Conservation (phyloP, 169 alveolate genomes). For the Plasmodium gaboni region DNA sequence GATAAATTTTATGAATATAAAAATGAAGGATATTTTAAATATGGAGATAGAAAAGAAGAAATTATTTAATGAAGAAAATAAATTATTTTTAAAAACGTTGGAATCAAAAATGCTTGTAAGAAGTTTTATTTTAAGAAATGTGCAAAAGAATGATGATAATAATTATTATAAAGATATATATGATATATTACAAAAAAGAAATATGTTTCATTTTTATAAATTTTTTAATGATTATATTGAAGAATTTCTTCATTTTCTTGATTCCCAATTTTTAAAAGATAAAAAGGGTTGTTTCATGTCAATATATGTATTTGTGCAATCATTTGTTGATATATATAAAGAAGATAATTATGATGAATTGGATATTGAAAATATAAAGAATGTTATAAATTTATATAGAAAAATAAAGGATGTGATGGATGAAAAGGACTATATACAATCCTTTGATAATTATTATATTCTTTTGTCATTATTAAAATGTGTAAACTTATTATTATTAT, state of each 20-base stretch:
- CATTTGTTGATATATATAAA: constrained; percentile 44
- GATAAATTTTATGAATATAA: constrained; percentile 16
- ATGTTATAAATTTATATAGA: constrained; percentile 16
- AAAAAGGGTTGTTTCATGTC: constrained; percentile 45
- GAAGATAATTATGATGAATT: constrained; percentile 46
- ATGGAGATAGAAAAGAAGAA: constrained; percentile 5
- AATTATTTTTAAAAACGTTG: constrained; percentile 18
- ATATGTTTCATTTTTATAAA: constrained; percentile 64
- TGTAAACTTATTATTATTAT: constrained; percentile 28
- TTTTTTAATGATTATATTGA: constrained; percentile 62
- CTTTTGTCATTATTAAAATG: constrained; percentile 53
- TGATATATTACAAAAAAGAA: constrained; percentile 39
- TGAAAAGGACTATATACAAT: background rate
- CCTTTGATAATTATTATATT: constrained; percentile 2
- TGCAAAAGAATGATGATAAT: constrained; percentile 24
- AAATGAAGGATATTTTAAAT: constrained; percentile 4
- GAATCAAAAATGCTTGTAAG: constrained; percentile 43
- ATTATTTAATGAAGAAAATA: constrained; percentile 54
- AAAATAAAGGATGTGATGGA: constrained; percentile 23
- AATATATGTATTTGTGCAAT: constrained; percentile 24
- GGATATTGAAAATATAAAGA: constrained; percentile 29
- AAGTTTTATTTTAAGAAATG: constrained; percentile 52
- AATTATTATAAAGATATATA: constrained; percentile 69
- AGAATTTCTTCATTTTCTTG: constrained; percentile 41
- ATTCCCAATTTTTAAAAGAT: constrained; percentile 42